Percentiles rank a stretch among this genome's conserved stretches.
Evolutionary conservation across 2,329 filamentous ascomycete species (phyloP).

Genomic region (Neopestalotiopsis rosae): DNA sequence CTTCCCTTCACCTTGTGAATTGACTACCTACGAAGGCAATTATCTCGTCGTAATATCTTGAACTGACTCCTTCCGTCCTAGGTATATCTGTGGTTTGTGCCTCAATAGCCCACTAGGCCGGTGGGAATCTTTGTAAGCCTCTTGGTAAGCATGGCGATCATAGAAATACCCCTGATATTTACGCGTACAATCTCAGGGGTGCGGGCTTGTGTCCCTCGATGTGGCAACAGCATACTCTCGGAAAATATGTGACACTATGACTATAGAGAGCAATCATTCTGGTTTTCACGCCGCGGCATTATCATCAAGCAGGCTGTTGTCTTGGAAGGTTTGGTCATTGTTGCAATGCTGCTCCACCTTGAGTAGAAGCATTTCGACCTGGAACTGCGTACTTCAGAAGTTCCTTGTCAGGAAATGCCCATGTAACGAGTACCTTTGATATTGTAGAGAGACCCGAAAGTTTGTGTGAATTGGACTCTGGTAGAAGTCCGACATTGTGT

Average conservation of each 20-base stretch:
- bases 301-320: too few relatives aligned
- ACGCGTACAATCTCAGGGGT: not conserved
- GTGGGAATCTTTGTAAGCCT: slow-evolving; percentile 12
- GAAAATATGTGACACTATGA: not conserved
- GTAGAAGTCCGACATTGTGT: too few relatives aligned
- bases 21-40: not conserved
- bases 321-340: too few relatives aligned
- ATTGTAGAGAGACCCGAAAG: too few relatives aligned
- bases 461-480: too few relatives aligned
- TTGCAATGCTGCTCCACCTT: too few relatives aligned
- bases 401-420: too few relatives aligned
- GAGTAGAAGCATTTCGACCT: too few relatives aligned
- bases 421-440: too few relatives aligned
- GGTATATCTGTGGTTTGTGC: not conserved
- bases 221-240: not conserved
- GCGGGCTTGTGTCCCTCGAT: not conserved
- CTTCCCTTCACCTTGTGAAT: not conserved
- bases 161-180: not conserved
- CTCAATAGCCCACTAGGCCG: not conserved
- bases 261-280: not conserved
- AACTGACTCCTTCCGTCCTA: not conserved
- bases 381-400: too few relatives aligned
- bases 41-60: not conserved
- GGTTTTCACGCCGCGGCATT: too few relatives aligned
- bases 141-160: slow-evolving; percentile 2